Percentiles rank a stretch among this genome's conserved stretches.
These are phyloP conservation scores for Fusarium torreyae DNA, from an alignment of 2,329 filamentous ascomycete genomes.

Conservation along the genomic window DNA sequence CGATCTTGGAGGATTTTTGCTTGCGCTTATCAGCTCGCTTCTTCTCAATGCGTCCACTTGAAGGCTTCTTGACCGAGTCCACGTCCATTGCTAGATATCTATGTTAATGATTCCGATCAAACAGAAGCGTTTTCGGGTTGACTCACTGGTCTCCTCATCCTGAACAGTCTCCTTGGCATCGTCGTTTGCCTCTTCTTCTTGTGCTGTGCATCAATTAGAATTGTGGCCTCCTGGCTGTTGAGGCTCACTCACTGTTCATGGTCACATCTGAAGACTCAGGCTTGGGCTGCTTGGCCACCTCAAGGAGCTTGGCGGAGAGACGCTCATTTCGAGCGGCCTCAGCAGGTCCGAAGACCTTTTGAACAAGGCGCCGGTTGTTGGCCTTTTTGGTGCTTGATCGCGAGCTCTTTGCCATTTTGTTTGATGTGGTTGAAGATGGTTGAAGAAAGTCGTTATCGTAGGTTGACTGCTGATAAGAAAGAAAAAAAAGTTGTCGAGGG, in stretches of 20 bases:
- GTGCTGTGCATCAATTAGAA: constrained; percentile 41
- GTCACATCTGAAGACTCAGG: constrained; percentile 68
- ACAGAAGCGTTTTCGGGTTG: constrained; percentile 1
- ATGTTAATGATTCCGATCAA: constrained; percentile 31
- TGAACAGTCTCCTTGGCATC: constrained; percentile 53
- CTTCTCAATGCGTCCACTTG: constrained; percentile 60
- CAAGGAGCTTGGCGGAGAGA: constrained; percentile 87
- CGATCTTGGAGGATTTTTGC: constrained; percentile 70
- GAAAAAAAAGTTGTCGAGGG: constrained; percentile 42
- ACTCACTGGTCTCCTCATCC: constrained; percentile 48
- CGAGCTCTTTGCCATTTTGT: constrained; percentile 87
- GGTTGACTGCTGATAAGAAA: constrained; percentile 44
- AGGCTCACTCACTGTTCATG: constrained; percentile 59
- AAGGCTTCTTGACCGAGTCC: constrained; percentile 63
- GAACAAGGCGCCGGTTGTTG: constrained; percentile 86
- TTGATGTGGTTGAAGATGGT: constrained; percentile 26
- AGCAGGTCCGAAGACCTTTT: constrained; percentile 86
- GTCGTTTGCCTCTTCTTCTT: constrained; percentile 49
- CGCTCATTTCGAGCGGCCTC: constrained; percentile 85
- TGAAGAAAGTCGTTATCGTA: constrained; percentile 36
- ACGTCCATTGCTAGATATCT: constrained; percentile 68
- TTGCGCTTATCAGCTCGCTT: constrained; percentile 71
- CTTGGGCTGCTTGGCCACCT: constrained; percentile 83
- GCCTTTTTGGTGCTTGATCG: constrained; percentile 84
- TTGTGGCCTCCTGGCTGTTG: neutral